These are phyloP conservation scores for Candolleomyces efflorescens DNA, from an alignment of 768 basidiomycete species.

Conservation along the genomic window DNA sequence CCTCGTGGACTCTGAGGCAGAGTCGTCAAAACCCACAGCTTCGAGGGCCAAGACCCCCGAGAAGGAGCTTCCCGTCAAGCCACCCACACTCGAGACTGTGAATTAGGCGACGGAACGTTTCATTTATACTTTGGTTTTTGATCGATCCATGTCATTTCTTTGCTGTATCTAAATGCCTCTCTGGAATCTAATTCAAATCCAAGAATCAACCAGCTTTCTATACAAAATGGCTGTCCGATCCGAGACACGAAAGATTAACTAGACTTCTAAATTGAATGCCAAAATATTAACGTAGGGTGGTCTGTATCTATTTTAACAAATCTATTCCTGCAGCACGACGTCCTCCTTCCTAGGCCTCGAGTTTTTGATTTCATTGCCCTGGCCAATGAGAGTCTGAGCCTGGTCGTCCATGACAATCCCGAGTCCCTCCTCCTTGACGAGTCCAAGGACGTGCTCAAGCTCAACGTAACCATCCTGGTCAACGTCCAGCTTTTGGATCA, in stretches of 20 bases:
- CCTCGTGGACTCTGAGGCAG: constrained; percentile 21
- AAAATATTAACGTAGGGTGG: not conserved
- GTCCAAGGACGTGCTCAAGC: constrained; percentile 87
- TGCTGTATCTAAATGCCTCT: no score
- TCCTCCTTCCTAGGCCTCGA: constrained; percentile 91
- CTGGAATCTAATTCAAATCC: no score
- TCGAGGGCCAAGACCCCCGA: constrained; percentile 7
- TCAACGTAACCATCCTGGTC: constrained; percentile 96
- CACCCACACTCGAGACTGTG: no score
- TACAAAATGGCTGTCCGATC: no score
- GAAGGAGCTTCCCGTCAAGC: not conserved
- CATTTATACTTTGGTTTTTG: no score
- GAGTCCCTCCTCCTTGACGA: constrained; percentile 82
- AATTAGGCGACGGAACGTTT: no score
- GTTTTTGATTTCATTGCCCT: constrained; percentile 78
- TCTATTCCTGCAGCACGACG: constrained; percentile 79
- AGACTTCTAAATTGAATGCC: no score
- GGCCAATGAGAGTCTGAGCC: constrained; percentile 77
- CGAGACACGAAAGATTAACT: no score
- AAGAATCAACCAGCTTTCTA: no score
- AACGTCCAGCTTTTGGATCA: constrained; percentile 91
- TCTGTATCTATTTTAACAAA: not conserved
- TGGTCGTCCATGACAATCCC: constrained; percentile 85
- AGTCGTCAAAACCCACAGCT: not conserved
- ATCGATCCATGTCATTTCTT: no score